Evolutionary conservation across 176 grass and related monocot genomes (phyloP).

Genomic region (Ananas comosus): DNA sequence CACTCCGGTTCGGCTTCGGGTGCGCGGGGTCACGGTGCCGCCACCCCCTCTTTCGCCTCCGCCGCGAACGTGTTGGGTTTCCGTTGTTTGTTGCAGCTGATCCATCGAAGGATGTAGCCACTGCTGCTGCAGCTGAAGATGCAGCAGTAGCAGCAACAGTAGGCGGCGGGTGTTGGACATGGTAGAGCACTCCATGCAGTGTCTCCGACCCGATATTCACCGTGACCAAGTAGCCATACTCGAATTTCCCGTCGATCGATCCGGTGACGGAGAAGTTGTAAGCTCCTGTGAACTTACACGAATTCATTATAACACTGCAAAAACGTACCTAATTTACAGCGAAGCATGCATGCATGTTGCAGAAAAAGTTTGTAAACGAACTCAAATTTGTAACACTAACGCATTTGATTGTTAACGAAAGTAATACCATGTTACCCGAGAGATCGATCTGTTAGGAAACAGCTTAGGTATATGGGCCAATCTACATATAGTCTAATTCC

Average conservation of each 20-base stretch:
- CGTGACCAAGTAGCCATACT: slow-evolving; percentile 42
- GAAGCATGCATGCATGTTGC: too few species aligned
- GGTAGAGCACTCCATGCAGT: slow-evolving; percentile 40
- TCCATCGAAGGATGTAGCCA: not conserved
- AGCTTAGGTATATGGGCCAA: too few species aligned
- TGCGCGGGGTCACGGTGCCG: slow-evolving; percentile 26
- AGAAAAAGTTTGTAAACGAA: too few species aligned
- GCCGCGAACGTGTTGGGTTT: not conserved
- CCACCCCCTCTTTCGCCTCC: slow-evolving; percentile 18
- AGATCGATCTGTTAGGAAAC: too few species aligned
- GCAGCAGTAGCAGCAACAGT: slow-evolving; percentile 1
- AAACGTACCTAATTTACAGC: too few species aligned
- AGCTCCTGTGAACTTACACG: slow-evolving; percentile 7
- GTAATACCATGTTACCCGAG: too few species aligned
- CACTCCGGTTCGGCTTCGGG: slow-evolving; percentile 44
- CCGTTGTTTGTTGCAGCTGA: not conserved
- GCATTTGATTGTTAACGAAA: too few species aligned
- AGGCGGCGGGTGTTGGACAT: slow-evolving; percentile 15
- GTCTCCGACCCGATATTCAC: slow-evolving; percentile 40
- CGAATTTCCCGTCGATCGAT: slow-evolving; percentile 47
- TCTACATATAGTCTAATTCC: too few species aligned
- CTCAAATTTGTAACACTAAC: too few species aligned
- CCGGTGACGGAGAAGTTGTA: slow-evolving; percentile 37
- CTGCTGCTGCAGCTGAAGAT: not conserved
- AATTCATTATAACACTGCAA: not conserved